Evolutionary conservation across 768 basidiomycete species (phyloP), one percentile per base, ranked within the genome.

Genomic region (Clathrus columnatus): DNA sequence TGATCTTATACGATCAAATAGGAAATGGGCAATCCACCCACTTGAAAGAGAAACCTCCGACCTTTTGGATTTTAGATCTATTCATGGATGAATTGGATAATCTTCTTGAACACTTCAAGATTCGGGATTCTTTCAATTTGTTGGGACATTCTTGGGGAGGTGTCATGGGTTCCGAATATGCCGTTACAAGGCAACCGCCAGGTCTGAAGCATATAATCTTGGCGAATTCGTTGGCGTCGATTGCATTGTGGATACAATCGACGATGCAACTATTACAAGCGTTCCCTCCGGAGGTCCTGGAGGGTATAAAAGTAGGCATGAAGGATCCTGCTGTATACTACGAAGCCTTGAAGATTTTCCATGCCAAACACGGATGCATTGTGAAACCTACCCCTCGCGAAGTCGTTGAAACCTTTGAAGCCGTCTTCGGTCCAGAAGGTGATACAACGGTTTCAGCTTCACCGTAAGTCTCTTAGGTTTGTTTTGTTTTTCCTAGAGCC

Each of bases 1-100:
- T 59, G 11, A 50, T 59, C 21, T 48, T 59, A 6, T 59, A 59
- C 53, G 57, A 59, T 48, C 57, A 59, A 54, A 23, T 59, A 47
- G 58, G 58, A 16, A 26, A 36, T 48, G 58, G 54, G 20, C 26
- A 30, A 29, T 50, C 47, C 5, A 59, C 48, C 28, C 58, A 59
- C 44, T 45, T 59, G 24, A 20, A 18, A 16, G 58, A 59, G 29
- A 56, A 59, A 54, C 36, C 26, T 11, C 10, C 27, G 20, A 18
- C 23, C 6, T 59, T 59, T 54, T 59, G 58, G 58, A 50, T 49
- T 5, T 24, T 51, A 17, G 24, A 56, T 6, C 58, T 59, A 10
- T 59, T 59, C 49, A 18, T 56, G 36, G 49, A 56, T 20, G 54
- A 59, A 48, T 49, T 59, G 24, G 30, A 45, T 8, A 56, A 59